Evolutionary conservation across 202 grass and related monocot genomes (phyloP), one percentile per base, ranked within the genome.

Genomic region (Setaria viridis): DNA sequence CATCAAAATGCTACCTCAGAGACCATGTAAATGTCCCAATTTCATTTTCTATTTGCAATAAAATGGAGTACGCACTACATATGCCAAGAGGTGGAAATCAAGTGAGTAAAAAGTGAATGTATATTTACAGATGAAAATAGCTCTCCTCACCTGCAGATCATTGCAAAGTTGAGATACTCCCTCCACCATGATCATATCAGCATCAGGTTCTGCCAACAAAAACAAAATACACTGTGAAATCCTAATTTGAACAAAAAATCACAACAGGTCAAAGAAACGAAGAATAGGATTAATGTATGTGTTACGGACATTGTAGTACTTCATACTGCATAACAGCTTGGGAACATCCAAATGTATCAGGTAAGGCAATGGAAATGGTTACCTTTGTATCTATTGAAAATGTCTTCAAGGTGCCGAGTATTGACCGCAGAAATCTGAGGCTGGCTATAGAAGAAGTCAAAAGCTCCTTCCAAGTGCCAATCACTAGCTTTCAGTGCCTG

Each of bases 401-500:
- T 88, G 58, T 94, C 89, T 90, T 97, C 97, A 82, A 97, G 83
- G 82, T 90, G 89, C 74, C 90, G 79, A 68, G 92, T 86, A 82
- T 99, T 93, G 20, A 88, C 85, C n/a, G 85, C 80, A 76, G 89
- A 88, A 87, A 97, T 83, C 62, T 99, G 97, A 17, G 97, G 97
- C 62, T 99, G 97, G 85, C 78, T 99, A 82, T 99, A 97, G 80
- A 99, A 99, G 54, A 87, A 90, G 85, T 99, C 97, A 93, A 99
- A 99, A 87, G 97, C 94, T 59, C 94, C 97, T 86, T 99, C 97
- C 57, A 99, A 79, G 77, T 99, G 97, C 97, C 97, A 99, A 79
- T 99, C 97, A 77, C 97, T 97, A 81, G 85, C 92, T 92, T 99
- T 99, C 51, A 99, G 65, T 50, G 94, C 94, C 80, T 97, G 97